Evolutionary conservation across 2,329 filamentous ascomycete genomes (phyloP).

Genomic region (Torrubiella hemipterigena): DNA sequence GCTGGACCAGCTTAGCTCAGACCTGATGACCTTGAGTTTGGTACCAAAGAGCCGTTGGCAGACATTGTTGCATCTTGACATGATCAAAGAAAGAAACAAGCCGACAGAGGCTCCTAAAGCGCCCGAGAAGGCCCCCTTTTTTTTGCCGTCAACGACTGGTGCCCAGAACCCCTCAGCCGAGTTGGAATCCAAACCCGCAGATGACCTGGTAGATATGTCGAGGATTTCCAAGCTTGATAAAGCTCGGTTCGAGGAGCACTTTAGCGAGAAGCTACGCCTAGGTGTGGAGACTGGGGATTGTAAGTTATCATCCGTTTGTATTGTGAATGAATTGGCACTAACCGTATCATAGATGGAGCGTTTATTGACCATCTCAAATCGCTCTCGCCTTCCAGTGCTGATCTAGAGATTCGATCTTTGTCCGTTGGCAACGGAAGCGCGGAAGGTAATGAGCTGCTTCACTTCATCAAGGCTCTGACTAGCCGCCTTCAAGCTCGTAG

Average conservation of each 20-base stretch:
- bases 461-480: slow-evolving; percentile 75
- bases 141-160: slow-evolving; percentile 58
- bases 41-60: slow-evolving; percentile 91
- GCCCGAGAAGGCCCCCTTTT: slow-evolving; percentile 92
- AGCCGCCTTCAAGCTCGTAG: slow-evolving; percentile 52
- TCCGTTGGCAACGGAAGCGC: slow-evolving; percentile 31
- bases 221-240: slow-evolving; percentile 58
- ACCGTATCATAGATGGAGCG: slow-evolving; percentile 34
- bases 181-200: slow-evolving; percentile 18
- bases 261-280: slow-evolving; percentile 43
- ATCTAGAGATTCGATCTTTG: slow-evolving; percentile 82
- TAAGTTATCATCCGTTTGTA: slow-evolving; percentile 25
- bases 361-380: slow-evolving; percentile 72
- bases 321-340: slow-evolving; percentile 7
- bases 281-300: slow-evolving; percentile 47
- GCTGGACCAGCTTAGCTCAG: slow-evolving; percentile 66
- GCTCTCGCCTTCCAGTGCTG: slow-evolving; percentile 72
- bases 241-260: slow-evolving; percentile 42
- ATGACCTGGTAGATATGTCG: slow-evolving; percentile 37
- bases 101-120: slow-evolving; percentile 83
- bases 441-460: slow-evolving; percentile 56
- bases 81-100: slow-evolving; percentile 89
- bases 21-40: slow-evolving; percentile 79
- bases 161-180: slow-evolving; percentile 25
- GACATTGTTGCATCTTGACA: slow-evolving; percentile 80